Percentiles rank a stretch among this genome's conserved stretches.
phyloP scores from a whole-genome alignment of 2,329 filamentous ascomycete species.

The Arthrobotrys megalospora region DNA sequence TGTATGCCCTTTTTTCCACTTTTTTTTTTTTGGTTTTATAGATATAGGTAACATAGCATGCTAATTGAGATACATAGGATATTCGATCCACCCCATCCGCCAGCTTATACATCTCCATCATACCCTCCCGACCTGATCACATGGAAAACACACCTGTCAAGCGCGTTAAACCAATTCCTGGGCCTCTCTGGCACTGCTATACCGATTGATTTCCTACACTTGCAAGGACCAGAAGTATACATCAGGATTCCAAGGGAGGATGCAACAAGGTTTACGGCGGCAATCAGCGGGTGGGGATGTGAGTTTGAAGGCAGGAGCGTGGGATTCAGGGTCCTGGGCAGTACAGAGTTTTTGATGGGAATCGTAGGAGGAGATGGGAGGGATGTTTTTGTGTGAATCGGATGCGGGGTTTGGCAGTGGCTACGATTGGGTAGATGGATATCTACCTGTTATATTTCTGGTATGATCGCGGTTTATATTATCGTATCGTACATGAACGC shows the following conservation, averaged over 20 bases:
- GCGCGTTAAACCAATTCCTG: constrained; percentile 78
- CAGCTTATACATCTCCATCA: constrained; percentile 42
- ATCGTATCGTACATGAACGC: not conserved
- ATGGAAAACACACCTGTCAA: constrained; percentile 67
- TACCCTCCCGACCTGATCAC: constrained; percentile 64
- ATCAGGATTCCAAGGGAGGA: constrained; percentile 77
- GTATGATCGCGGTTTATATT: not conserved
- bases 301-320: constrained; percentile 65
- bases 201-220: constrained; percentile 78
- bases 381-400: constrained; percentile 51
- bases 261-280: constrained; percentile 75
- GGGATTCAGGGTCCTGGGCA: constrained; percentile 61
- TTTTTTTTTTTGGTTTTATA: not conserved
- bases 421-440: not conserved
- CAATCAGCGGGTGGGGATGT: constrained; percentile 77
- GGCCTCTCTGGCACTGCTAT: constrained; percentile 79
- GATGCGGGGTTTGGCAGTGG: not conserved
- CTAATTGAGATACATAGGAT: constrained; percentile 55
- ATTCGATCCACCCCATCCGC: constrained; percentile 62
- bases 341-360: constrained; percentile 64
- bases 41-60: not conserved
- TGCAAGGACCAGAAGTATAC: constrained; percentile 74
- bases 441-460: no score
- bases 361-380: constrained; percentile 59
- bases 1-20: constrained; percentile 47